Conservation (phyloP, 2,329 filamentous ascomycete genomes). For the Fusarium ambrosium region DNA sequence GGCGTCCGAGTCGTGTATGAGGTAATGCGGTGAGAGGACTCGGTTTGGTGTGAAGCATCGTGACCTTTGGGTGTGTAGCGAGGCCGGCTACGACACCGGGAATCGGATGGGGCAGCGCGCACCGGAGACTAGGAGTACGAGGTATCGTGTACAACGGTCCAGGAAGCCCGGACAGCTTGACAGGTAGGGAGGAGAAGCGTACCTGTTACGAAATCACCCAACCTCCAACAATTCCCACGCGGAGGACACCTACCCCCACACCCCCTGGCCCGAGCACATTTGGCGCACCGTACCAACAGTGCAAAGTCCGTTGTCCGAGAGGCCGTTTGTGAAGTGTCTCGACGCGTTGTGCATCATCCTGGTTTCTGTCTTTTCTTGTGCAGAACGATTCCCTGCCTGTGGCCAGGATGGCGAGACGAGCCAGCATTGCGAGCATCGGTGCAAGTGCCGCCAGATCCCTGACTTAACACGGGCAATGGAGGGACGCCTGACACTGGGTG, state of each 20-base stretch:
- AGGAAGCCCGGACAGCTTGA: conserved; percentile 11
- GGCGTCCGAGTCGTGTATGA: conserved; percentile 48
- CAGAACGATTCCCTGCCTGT: conserved; percentile 39
- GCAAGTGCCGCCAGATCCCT: conserved; percentile 43
- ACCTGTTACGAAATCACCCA: conserved; percentile 46
- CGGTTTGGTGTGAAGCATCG: conserved; percentile 47
- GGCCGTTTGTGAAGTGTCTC: conserved; percentile 37
- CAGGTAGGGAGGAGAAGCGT: conserved; percentile 33
- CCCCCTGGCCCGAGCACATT: conserved; percentile 29
- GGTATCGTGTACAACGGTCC: conserved; percentile 34
- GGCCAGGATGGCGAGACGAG: conserved; percentile 43
- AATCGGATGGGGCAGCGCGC: conserved; percentile 35
- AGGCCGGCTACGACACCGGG: conserved; percentile 45
- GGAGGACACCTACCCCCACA: conserved; percentile 29
- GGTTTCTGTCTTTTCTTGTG: conserved; percentile 39
- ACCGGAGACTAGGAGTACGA: conserved; percentile 23
- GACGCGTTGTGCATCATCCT: conserved; percentile 45
- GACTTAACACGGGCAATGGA: conserved; percentile 26
- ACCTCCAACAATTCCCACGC: conserved; percentile 39
- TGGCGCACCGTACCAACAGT: conserved; percentile 25
- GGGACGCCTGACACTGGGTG: conserved; percentile 8
- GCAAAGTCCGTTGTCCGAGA: conserved; percentile 23
- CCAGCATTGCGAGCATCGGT: conserved; percentile 37
- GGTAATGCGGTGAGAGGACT: conserved; percentile 49
- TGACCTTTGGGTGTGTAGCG: conserved; percentile 40